Evolutionary conservation across 306 rosid species (phyloP), one percentile per base, ranked within the genome.

Genomic region (Crotalaria pallida): DNA sequence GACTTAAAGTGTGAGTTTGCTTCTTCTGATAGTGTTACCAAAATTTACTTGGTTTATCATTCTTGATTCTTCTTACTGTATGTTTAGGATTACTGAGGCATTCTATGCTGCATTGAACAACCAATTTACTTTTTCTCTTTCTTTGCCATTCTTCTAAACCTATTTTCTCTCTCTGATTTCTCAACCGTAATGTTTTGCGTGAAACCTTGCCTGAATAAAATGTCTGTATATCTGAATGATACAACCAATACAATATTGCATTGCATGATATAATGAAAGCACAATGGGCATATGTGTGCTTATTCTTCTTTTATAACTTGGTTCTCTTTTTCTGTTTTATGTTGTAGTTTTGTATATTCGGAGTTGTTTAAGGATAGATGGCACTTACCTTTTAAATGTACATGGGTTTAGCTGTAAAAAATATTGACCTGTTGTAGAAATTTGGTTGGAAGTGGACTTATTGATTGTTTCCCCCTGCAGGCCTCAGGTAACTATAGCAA

Each of bases 1-100:
- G 92, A 67, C 92, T 94, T 73, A 90, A 90, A 87, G 97, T 93
- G 98, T 94, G 79, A 94, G 98, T 85, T 78, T 58, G 8, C 58
- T 52, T 38, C 23, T 26, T 34, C 24, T 53, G 59, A 18, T 34
- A 31, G 50, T 58, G 17, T 36, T 56, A 29, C 9, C 24, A 17
- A 41, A 31, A n/a, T 29, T 40, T 65, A 27, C 44, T 36, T 18
- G 22, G n/a, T 17, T 47, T 69, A 53, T 9, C 19, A 23, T 63
- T 10, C 67, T 15, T 58, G 17, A 33, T 69, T 6, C 72, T 34
- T 58, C 24, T 59, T 73, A n/a, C 48, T 50, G 7, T 69, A 58
- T 36, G 45, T 40, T 63, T 69, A 24, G 43, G 67, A 33, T 74
- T 47, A 4, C 43, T 53, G 44, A 56, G 33, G 51, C 65, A 34